Evolutionary conservation across 768 basidiomycete genomes (phyloP).

Genomic region (Hygrocybe punicea): DNA sequence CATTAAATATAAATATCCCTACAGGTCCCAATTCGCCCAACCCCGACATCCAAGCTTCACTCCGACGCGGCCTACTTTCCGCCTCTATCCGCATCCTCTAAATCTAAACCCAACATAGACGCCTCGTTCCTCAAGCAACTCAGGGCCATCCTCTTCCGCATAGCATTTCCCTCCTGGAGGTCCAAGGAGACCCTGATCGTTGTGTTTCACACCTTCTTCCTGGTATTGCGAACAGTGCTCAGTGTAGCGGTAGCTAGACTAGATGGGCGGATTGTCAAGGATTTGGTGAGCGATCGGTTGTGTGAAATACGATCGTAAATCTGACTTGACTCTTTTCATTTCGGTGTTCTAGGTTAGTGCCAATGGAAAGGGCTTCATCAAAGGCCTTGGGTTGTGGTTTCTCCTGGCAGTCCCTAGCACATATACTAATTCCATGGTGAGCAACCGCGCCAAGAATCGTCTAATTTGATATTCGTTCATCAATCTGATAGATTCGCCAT

Average conservation of each 20-base stretch:
- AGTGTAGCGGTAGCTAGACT: constrained; percentile 84
- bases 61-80: constrained; percentile 62
- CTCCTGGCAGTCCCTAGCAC: constrained; percentile 87
- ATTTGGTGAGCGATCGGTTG: constrained; percentile 52
- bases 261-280: constrained; percentile 85
- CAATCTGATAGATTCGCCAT: constrained; percentile 66
- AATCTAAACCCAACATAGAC: constrained; percentile 64
- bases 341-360: constrained; percentile 62
- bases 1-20: neutral
- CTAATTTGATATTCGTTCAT: neutral
- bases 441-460: constrained; percentile 5
- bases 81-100: constrained; percentile 41
- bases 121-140: constrained; percentile 69
- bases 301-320: neutral
- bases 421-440: constrained; percentile 92
- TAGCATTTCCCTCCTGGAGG: constrained; percentile 61
- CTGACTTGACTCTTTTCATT: neutral
- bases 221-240: constrained; percentile 80
- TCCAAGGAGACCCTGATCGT: constrained; percentile 75
- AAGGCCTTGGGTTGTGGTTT: constrained; percentile 85
- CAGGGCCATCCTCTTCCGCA: constrained; percentile 63
- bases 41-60: constrained; percentile 45
- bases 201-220: constrained; percentile 75
- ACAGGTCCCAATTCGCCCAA: constrained; percentile 48
- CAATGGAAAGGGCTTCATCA: constrained; percentile 77